Conservation (phyloP, 352 stramenopile genomes). For the Pythium guiyangense region DNA sequence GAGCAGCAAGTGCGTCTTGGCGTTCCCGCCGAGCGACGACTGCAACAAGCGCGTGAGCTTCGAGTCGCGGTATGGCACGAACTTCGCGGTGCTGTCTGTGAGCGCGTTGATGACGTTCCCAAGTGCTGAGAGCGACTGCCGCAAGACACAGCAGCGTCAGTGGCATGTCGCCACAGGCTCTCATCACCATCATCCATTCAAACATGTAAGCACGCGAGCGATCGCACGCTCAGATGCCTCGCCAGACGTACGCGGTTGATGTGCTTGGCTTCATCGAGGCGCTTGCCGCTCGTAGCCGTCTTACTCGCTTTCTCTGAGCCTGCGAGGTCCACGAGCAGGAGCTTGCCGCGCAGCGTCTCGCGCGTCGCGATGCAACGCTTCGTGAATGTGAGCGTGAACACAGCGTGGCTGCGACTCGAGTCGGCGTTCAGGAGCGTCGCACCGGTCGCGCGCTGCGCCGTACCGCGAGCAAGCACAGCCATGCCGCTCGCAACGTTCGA, state of each 20-base stretch:
- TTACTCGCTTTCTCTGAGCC: constrained; percentile 64
- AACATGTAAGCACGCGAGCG: background rate
- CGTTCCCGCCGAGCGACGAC: constrained; percentile 82
- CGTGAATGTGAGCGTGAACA: constrained; percentile 54
- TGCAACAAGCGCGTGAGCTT: constrained; percentile 88
- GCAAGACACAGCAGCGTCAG: background rate
- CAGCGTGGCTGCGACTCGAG: constrained; percentile 66
- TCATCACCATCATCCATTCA: background rate
- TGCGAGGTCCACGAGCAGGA: constrained; percentile 70
- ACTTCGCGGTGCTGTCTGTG: constrained; percentile 37
- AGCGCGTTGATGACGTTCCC: constrained; percentile 71
- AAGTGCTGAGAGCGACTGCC: constrained; percentile 63
- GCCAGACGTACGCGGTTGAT: constrained; percentile 51
- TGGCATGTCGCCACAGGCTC: background rate
- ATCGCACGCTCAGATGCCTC: background rate
- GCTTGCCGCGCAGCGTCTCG: constrained; percentile 13
- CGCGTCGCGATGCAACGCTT: constrained; percentile 14
- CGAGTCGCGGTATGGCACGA: constrained; percentile 88
- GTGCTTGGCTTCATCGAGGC: constrained; percentile 68
- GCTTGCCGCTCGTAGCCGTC: constrained; percentile 34
- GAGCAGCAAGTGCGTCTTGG: constrained; percentile 83
- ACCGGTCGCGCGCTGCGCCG: constrained; percentile 29
- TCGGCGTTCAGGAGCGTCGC: constrained; percentile 51
- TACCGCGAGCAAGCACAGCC: no score
- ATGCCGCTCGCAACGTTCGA: no score